Percentiles rank a stretch among this genome's conserved stretches.
These are phyloP conservation scores for Fraxinus ornus DNA, from an alignment of 305 asterid genomes.

Conservation along the genomic window DNA sequence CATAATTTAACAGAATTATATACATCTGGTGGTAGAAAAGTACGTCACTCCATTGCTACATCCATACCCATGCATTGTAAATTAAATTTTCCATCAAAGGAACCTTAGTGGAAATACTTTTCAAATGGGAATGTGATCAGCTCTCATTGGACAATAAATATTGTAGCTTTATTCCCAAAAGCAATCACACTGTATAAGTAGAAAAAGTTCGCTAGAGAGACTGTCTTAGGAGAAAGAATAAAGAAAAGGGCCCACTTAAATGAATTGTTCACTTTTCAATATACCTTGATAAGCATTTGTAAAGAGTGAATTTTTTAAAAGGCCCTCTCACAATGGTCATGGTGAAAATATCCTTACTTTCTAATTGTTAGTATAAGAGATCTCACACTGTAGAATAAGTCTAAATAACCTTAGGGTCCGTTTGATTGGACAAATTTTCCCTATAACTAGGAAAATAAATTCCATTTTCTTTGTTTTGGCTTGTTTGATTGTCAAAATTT, in stretches of 20 bases:
- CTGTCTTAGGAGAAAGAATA: background rate
- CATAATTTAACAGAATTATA: background rate
- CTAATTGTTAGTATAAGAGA: background rate
- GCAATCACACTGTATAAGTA: background rate
- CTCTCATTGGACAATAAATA: background rate
- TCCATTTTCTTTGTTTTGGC: too few relatives aligned
- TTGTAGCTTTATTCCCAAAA: background rate
- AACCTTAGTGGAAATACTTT: background rate
- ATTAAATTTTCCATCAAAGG: background rate
- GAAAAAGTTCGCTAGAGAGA: background rate
- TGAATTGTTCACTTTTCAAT: background rate
- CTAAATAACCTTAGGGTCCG: background rate
- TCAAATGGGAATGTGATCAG: background rate
- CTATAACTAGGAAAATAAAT: too few relatives aligned
- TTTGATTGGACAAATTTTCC: too few relatives aligned
- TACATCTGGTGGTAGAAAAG: background rate
- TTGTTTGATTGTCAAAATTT: too few relatives aligned
- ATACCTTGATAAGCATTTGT: background rate
- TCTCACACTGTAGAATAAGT: background rate
- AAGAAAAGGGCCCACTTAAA: background rate
- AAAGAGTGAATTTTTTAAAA: background rate
- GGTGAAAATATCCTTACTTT: background rate
- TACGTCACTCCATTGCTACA: background rate
- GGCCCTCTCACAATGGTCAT: background rate
- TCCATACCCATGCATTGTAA: background rate